A percentile compares a stretch with the other conserved stretches of the same genome.
Evolutionary conservation across 306 rosid genomes (phyloP).

Genomic region (Pueraria montana): DNA sequence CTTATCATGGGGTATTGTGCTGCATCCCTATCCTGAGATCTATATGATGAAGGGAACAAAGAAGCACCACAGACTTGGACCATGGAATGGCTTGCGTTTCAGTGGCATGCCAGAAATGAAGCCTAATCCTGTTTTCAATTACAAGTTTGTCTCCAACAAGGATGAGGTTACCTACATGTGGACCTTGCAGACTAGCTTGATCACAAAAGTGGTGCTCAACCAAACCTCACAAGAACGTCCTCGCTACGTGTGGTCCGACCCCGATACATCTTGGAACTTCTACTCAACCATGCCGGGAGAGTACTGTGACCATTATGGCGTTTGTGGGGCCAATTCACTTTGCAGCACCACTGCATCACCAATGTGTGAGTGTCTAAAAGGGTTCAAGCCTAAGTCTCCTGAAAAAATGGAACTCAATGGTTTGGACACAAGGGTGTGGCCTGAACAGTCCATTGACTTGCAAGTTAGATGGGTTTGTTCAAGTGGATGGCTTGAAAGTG

Average conservation of each 20-base stretch:
- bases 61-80: slow-evolving; percentile 29
- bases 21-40: slow-evolving; percentile 2
- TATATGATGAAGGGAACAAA: slow-evolving; percentile 8
- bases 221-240: not conserved
- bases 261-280: not conserved
- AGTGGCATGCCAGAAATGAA: slow-evolving; percentile 33
- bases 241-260: slow-evolving; percentile 31
- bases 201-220: not conserved
- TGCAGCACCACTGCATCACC: slow-evolving; percentile 36
- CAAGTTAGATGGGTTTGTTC: too few species aligned
- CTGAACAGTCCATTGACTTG: too few species aligned
- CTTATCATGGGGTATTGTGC: not conserved
- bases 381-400: slow-evolving; percentile 29
- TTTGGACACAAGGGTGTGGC: too few species aligned
- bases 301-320: not conserved
- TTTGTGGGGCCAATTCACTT: slow-evolving; percentile 39
- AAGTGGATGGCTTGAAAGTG: too few species aligned
- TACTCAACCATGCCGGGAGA: slow-evolving; percentile 3
- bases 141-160: slow-evolving; percentile 13
- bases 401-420: slow-evolving; percentile 10
- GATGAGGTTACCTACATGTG: slow-evolving; percentile 28
- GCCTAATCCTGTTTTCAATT: slow-evolving; percentile 25
- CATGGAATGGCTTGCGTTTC: slow-evolving; percentile 46
- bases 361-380: slow-evolving; percentile 33
- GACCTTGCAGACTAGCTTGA: not conserved